Evolutionary conservation across 345 rosid species (phyloP).

Genomic region (Erodium maritimum): DNA sequence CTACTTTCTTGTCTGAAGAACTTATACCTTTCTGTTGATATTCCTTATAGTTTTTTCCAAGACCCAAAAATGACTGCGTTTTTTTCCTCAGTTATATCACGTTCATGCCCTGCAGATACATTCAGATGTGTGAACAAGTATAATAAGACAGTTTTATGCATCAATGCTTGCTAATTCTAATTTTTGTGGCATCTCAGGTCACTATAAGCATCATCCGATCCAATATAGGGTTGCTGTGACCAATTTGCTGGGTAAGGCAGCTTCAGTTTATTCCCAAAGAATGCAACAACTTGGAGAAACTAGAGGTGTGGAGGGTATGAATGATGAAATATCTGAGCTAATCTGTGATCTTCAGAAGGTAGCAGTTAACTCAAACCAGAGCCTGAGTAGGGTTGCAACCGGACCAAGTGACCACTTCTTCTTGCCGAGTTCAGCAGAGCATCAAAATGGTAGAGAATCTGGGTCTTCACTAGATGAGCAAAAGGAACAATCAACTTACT

Average conservation of each 20-base stretch:
- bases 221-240: constrained; percentile 60
- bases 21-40: too few relatives aligned
- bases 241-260: constrained; percentile 58
- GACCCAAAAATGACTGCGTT: too few relatives aligned
- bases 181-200: constrained; percentile 35
- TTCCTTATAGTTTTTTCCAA: too few relatives aligned
- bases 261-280: constrained; percentile 36
- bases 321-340: constrained; percentile 66
- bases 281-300: constrained; percentile 50
- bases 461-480: constrained; percentile 40
- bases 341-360: constrained; percentile 75
- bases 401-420: constrained; percentile 77
- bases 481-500: constrained; percentile 29
- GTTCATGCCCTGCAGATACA: not conserved
- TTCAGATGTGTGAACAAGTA: not conserved
- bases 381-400: constrained; percentile 67
- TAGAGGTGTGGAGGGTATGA: constrained; percentile 28
- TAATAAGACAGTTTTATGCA: not conserved
- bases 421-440: constrained; percentile 57
- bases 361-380: constrained; percentile 84
- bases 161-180: constrained; percentile 1
- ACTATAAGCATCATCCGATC: constrained; percentile 58
- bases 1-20: too few relatives aligned
- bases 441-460: constrained; percentile 25
- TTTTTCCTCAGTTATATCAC: too few relatives aligned